Base-by-base conservation (phyloP, 345 rosid species). In the Salix suchowensis region DNA sequence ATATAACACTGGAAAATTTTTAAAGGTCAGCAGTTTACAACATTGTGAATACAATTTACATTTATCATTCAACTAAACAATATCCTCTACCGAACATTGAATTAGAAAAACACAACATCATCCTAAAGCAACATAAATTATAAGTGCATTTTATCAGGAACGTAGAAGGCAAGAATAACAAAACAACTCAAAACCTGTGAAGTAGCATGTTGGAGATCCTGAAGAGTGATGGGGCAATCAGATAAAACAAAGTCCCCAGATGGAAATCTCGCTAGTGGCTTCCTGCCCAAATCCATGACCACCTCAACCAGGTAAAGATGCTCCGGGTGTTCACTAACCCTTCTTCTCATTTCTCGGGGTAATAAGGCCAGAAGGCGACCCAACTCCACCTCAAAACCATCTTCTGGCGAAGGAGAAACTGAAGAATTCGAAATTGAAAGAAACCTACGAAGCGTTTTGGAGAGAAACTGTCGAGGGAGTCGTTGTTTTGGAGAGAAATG, bases 201-300 rank as follows among this genome's bases (percentile, higher is more conserved):
- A 34, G 91, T 88, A 77, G 97, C 98, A 58, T 82, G 85, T 71
- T 87, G 78, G 9, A 92, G 80, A 74, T 88, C 95, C 71, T 89
- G 81, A 60, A 80, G 82, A 0, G 82, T 81, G 79, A 94, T 89
- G n/a, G 87, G 84, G 2, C 74, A 86, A 54, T 92, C 91, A 13
- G 94, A 89, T 74, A 92, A n/a, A 28, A 86, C 78, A 39, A 91
- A 89, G 68, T 94, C 98, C n/a, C 98, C 98, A 2, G 92, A 88
- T 21, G 97, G 98, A 76, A 92, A 94, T 65, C 98, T 86, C 28
- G 97, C 95, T 16, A 92, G 81, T 18, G 97, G 98, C 60, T 82
- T 86, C 65, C 98, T 92, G 44, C 98, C 98, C 82, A 94, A 84
- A 79, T 91, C 97, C 94, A 92, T 83, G 52, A 92, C 95, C 79